Evolutionary conservation across 2,329 filamentous ascomycete species (phyloP).

Genomic region (Aspergillus ustus): DNA sequence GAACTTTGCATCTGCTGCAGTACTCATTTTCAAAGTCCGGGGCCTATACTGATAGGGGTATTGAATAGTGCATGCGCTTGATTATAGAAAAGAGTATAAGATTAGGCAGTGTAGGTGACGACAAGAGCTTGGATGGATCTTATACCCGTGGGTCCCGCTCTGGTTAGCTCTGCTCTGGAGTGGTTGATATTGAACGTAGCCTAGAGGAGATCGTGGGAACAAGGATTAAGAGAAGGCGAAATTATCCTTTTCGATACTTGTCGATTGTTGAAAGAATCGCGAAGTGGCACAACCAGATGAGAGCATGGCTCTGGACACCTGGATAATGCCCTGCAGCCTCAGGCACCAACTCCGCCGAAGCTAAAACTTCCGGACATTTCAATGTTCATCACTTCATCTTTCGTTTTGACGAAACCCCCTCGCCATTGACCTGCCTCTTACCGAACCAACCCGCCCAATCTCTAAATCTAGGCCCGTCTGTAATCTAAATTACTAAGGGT

Average conservation of each 20-base stretch:
- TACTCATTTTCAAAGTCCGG: conserved; percentile 36
- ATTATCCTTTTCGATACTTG: too few relatives aligned
- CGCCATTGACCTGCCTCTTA: neutral
- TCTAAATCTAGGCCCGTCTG: neutral
- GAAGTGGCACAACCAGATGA: neutral
- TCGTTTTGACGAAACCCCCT: conserved; percentile 1
- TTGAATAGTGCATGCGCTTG: neutral
- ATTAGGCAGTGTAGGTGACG: neutral
- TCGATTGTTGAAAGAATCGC: too few relatives aligned
- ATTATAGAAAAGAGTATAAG: neutral
- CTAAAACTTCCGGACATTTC: conserved; percentile 13
- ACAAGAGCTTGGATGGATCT: neutral
- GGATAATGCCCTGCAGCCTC: conserved; percentile 4
- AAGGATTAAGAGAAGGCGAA: too few relatives aligned
- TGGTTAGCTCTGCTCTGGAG: neutral
- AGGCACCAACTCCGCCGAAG: conserved; percentile 18
- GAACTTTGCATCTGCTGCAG: conserved; percentile 64
- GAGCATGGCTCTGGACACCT: conserved; percentile 11
- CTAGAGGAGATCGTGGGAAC: too few relatives aligned
- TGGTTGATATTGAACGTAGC: neutral
- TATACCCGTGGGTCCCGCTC: neutral
- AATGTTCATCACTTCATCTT: neutral
- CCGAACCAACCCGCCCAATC: too few relatives aligned
- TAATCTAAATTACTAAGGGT: neutral
- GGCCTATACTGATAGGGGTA: neutral